Percentiles rank a stretch among this genome's conserved stretches.
Conservation (phyloP, 169 alveolate species). For the Theileria orientalis region DNA sequence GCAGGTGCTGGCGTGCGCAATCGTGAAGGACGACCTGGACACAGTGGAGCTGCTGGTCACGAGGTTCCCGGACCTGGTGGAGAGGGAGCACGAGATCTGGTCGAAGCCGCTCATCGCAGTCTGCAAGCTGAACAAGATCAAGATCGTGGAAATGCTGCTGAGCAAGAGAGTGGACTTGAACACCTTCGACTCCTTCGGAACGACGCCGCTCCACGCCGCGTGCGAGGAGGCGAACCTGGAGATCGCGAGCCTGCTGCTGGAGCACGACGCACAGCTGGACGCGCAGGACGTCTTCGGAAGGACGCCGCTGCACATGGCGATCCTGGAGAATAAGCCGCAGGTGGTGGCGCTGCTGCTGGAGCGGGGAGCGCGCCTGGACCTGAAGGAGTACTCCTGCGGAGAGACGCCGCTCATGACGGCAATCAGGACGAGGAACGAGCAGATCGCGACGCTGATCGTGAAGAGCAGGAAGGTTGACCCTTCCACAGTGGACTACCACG, state of each 20-base stretch:
- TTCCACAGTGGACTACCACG: constrained; percentile 59
- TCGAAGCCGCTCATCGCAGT: constrained; percentile 82
- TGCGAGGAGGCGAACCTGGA: constrained; percentile 80
- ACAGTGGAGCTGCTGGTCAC: constrained; percentile 71
- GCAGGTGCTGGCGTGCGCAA: constrained; percentile 78
- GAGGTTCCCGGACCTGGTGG: constrained; percentile 79
- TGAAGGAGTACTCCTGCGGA: constrained; percentile 73
- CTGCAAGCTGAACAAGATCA: constrained; percentile 61
- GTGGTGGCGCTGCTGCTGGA: constrained; percentile 52
- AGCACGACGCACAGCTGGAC: constrained; percentile 66
- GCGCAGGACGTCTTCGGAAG: constrained; percentile 65
- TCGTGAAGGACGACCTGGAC: constrained; percentile 71
- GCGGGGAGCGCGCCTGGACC: constrained; percentile 59
- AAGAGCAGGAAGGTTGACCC: constrained; percentile 49
- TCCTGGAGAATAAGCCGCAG: constrained; percentile 66
- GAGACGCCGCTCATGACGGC: constrained; percentile 84
- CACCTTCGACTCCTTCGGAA: constrained; percentile 46
- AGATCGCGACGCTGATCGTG: constrained; percentile 69
- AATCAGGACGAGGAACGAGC: constrained; percentile 80
- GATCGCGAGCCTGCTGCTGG: constrained; percentile 63
- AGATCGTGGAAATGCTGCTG: constrained; percentile 58
- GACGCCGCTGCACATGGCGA: constrained; percentile 75
- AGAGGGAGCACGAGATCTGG: constrained; percentile 81
- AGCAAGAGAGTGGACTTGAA: constrained; percentile 48
- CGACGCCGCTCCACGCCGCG: constrained; percentile 78